Evolutionary conservation across 2,329 filamentous ascomycete species (phyloP), one percentile per base, ranked within the genome.

Genomic region (Fusarium abutilonis): DNA sequence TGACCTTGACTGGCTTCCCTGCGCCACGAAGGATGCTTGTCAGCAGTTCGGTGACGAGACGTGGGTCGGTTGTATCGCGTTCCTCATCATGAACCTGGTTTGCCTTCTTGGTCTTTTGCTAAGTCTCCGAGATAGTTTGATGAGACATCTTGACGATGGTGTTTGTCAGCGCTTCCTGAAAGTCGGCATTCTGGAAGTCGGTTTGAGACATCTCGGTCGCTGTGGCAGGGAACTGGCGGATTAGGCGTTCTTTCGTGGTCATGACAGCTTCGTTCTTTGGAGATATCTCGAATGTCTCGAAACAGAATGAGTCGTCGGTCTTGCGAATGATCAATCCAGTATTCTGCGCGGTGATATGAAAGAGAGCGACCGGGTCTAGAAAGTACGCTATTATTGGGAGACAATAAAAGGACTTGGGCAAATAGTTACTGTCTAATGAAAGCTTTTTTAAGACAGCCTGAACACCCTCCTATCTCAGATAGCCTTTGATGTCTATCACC

Each of bases 21-120:
- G 34, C 11, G 5, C 77, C 73, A 11, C 72, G 70, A 2, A 85
- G 61, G 4, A 83, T 72, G 0, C 76, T 75, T 0, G 62, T 44
- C 4, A 80, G 73, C 8, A 83, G 75, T 36, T 86, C 80, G 0
- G 82, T 86, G 0, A 88, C 76, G 11, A 86, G 73, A 2, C 70
- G 74, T 1, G 85, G 85, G 50, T 83, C 50, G 0, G 68, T 72
- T 0, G 82, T 82, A 15, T 88, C 82, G 4, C 83, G 76, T 0
- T 69, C 70, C 56, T 87, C 83, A 2, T 68, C 62, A 7, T 76
- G 67, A 0, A 56, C 4, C 2, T 72, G 40, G 0, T 69, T 46
- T 1, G 77, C 78, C 51, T 86, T 86, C 3, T 11, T 11, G 60
- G 72, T 56, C 5, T 43, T 65, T 0, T 58, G 49, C 1, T 58